Evolutionary conservation across 1,284 basidiomycete genomes (phyloP).

Genomic region (Fomitiporia mediterranea): DNA sequence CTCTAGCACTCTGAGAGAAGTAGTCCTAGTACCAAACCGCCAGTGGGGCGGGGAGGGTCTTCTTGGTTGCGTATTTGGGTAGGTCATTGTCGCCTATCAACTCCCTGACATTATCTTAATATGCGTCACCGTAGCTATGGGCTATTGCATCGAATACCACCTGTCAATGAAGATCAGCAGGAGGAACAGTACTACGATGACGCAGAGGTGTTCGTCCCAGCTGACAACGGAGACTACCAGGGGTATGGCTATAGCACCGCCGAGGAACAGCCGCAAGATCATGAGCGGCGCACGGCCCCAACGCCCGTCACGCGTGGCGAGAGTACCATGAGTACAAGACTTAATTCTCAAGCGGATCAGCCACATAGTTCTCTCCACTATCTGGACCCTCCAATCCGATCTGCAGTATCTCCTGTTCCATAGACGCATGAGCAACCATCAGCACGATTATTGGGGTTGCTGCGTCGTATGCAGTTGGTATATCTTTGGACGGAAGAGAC

Average conservation of each 20-base stretch:
- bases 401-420: neutral
- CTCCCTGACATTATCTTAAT: conserved; percentile 12
- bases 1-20: conserved; percentile 80
- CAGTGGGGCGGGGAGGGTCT: conserved; percentile 96
- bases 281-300: neutral
- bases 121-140: conserved; percentile 50
- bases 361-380: conserved; percentile 11
- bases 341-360: neutral
- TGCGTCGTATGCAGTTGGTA: too few species aligned
- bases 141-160: conserved; percentile 86
- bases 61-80: conserved; percentile 92
- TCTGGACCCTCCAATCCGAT: conserved; percentile 18
- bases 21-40: conserved; percentile 88
- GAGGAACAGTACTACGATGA: conserved; percentile 17
- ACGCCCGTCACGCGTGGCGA: neutral
- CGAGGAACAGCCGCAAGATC: neutral
- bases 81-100: conserved; percentile 28
- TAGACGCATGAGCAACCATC: neutral
- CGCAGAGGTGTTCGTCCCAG: conserved; percentile 18
- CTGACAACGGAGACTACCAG: conserved; percentile 19
- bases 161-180: neutral
- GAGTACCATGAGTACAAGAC: neutral
- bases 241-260: neutral
- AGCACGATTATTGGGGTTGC: too few species aligned
- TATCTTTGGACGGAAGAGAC: too few species aligned